A percentile compares a stretch with the other conserved stretches of the same genome.
phyloP scores from a whole-genome alignment of 1,139 yeast genomes.

The Schwanniomyces etchellsii region DNA sequence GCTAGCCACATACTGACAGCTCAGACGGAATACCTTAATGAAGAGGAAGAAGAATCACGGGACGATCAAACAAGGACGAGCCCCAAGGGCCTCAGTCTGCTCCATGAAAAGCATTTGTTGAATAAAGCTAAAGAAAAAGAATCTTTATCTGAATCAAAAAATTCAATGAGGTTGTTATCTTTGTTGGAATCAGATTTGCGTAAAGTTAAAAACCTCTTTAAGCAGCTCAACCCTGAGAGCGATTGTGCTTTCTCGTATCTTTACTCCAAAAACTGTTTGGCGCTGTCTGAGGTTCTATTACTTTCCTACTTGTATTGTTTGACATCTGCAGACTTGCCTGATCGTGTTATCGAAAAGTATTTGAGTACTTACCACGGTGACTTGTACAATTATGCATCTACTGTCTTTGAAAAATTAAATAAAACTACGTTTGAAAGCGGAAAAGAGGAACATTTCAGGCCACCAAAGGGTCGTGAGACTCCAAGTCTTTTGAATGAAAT shows the following conservation, averaged over 20 bases:
- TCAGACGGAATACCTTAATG: constrained; percentile 25
- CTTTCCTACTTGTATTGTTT: constrained; percentile 35
- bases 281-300: constrained; percentile 20
- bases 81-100: constrained; percentile 42
- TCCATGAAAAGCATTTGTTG: constrained; percentile 46
- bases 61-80: constrained; percentile 18
- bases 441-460: no score
- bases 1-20: constrained; percentile 14
- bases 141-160: constrained; percentile 43
- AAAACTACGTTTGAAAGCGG: no score
- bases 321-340: constrained; percentile 35
- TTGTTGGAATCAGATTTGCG: constrained; percentile 30
- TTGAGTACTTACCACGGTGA: constrained; percentile 22
- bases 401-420: constrained; percentile 3
- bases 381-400: constrained; percentile 5
- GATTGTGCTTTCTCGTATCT: not conserved
- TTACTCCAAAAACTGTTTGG: constrained; percentile 1
- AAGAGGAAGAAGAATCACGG: constrained; percentile 9
- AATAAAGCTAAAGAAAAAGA: constrained; percentile 36
- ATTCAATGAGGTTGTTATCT: constrained; percentile 47
- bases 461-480: constrained; percentile 23
- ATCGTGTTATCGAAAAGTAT: constrained; percentile 32
- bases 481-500: constrained; percentile 36
- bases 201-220: constrained; percentile 16
- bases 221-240: constrained; percentile 9